Evolutionary conservation across 1,139 yeast species (phyloP).

Genomic region (Martiniozyma asiatica): DNA sequence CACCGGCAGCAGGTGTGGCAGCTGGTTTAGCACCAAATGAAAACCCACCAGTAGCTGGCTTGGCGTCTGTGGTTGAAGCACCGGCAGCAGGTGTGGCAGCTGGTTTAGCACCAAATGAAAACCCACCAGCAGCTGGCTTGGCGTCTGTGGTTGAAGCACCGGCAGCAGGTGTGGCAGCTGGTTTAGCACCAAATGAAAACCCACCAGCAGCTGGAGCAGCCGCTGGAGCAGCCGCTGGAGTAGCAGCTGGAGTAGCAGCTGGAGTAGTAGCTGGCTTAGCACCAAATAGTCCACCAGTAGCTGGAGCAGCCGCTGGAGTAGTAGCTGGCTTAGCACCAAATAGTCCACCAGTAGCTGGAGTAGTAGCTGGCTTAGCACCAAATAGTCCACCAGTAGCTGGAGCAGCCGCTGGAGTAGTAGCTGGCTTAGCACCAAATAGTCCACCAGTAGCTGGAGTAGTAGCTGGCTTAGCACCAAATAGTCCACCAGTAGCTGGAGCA

Average conservation of each 20-base stretch:
- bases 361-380: slow-evolving; percentile 5
- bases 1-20: slow-evolving; percentile 3
- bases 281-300: slow-evolving; percentile 4
- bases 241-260: slow-evolving; percentile 12
- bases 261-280: slow-evolving; percentile 13
- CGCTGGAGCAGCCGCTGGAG: slow-evolving; percentile 3
- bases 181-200: slow-evolving; percentile 16
- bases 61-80: slow-evolving; percentile 3
- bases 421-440: slow-evolving; percentile 10
- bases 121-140: slow-evolving; percentile 14
- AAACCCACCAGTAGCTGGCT: slow-evolving; percentile 11
- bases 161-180: slow-evolving; percentile 10
- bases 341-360: slow-evolving; percentile 14
- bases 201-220: slow-evolving; percentile 14
- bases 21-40: slow-evolving; percentile 13
- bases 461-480: slow-evolving; percentile 21
- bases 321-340: slow-evolving; percentile 23
- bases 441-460: slow-evolving; percentile 5
- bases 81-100: slow-evolving; percentile 7
- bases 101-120: slow-evolving; percentile 24
- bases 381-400: slow-evolving; percentile 10
- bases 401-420: slow-evolving; percentile 11
- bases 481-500: slow-evolving; percentile 12
- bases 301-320: slow-evolving; percentile 3
- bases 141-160: slow-evolving; percentile 8